phyloP scores from a whole-genome alignment of 768 basidiomycete genomes.

The Phanerochaete carnosa region DNA sequence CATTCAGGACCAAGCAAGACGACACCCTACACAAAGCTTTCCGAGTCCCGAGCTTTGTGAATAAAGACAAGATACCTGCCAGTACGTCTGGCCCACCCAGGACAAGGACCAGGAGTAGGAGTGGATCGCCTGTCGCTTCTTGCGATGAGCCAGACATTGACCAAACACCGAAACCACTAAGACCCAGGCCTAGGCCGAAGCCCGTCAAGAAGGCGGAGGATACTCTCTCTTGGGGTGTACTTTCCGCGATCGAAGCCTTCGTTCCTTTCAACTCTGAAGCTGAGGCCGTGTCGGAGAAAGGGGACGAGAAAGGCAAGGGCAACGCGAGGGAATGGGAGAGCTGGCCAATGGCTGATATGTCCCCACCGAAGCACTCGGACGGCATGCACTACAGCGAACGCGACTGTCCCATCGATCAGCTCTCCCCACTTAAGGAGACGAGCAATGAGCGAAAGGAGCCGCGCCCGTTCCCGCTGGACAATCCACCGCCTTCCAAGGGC shows the following conservation, averaged over 20 bases:
- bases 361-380: not conserved
- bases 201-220: not conserved
- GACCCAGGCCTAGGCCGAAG: not conserved
- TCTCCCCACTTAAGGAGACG: not conserved
- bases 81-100: not conserved
- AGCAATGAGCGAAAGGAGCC: not conserved
- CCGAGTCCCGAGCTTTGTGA: not conserved
- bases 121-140: not conserved
- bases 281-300: not conserved
- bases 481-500: not conserved
- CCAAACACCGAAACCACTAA: not conserved
- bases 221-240: no score
- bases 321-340: not conserved
- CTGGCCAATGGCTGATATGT: constrained; percentile 5
- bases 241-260: not conserved
- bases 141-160: not conserved
- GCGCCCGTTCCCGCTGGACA: constrained; percentile 3
- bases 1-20: not conserved
- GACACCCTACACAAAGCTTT: not conserved
- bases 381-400: not conserved
- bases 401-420: not conserved
- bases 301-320: not conserved
- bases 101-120: not conserved
- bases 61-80: not conserved
- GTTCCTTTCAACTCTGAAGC: not conserved